phyloP scores from a whole-genome alignment of 1,284 basidiomycete genomes.

The Rhodotorula sp. region DNA sequence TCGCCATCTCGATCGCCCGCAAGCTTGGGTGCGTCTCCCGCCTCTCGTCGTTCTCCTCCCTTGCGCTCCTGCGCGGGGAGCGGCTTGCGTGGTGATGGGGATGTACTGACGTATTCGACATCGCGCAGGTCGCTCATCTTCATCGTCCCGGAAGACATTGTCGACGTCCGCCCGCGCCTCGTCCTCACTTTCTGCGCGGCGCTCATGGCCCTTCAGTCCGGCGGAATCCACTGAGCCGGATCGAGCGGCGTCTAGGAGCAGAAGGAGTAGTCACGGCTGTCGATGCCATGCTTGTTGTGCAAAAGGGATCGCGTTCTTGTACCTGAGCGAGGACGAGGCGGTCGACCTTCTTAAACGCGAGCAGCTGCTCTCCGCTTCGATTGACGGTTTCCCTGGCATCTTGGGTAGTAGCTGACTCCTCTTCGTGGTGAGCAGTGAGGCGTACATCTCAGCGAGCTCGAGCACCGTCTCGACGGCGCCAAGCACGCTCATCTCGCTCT shows the following conservation, averaged over 20 bases:
- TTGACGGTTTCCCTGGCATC: too few relatives aligned
- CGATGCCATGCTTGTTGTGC: background rate
- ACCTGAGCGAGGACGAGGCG: background rate
- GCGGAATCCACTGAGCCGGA: background rate
- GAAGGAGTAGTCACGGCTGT: background rate
- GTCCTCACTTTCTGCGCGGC: conserved; percentile 46
- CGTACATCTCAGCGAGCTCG: too few relatives aligned
- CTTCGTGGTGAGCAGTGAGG: too few relatives aligned
- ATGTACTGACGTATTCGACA: background rate
- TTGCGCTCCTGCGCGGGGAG: too few relatives aligned
- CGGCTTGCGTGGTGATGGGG: too few relatives aligned
- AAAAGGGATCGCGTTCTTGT: background rate
- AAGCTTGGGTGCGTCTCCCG: conserved; percentile 57
- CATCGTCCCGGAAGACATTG: conserved; percentile 83
- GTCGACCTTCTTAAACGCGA: background rate
- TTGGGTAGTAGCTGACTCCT: too few relatives aligned
- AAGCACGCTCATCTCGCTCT: too few relatives aligned
- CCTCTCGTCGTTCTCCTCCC: too few relatives aligned
- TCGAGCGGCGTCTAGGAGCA: too few relatives aligned
- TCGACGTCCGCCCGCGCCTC: conserved; percentile 49
- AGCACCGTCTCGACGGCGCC: too few relatives aligned
- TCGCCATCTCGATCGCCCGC: conserved; percentile 95
- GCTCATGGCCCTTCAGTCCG: conserved; percentile 31
- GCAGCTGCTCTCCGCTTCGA: too few relatives aligned
- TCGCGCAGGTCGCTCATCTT: conserved; percentile 78